Conservation (phyloP, 164 flowering plant genomes). For the Vitis riparia region DNA sequence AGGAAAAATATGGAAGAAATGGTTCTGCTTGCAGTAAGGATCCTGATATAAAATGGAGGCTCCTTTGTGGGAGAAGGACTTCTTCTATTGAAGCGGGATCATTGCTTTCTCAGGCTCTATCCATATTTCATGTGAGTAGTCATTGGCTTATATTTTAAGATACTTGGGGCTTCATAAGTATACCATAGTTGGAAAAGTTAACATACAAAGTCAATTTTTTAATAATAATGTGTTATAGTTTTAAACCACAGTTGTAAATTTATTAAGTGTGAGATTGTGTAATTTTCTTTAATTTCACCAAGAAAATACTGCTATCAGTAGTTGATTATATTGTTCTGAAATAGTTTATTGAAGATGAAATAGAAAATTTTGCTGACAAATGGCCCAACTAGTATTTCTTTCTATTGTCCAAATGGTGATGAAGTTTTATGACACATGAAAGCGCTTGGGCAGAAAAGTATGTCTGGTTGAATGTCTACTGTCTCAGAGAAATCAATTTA, state of each 20-base stretch:
- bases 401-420: neutral
- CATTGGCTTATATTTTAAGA: neutral
- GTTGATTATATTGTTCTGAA: neutral
- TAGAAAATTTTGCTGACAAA: neutral
- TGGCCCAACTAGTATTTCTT: neutral
- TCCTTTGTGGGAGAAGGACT: constrained; percentile 57
- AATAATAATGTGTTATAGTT: too few species aligned
- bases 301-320: too few species aligned
- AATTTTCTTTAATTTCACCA: neutral
- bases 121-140: constrained; percentile 77
- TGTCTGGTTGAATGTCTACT: neutral
- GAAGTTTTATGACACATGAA: too few species aligned
- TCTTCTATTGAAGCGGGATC: constrained; percentile 42
- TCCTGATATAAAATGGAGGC: constrained; percentile 75
- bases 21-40: constrained; percentile 11
- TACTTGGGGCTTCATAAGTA: neutral
- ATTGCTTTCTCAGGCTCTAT: constrained; percentile 62
- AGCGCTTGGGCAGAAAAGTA: neutral
- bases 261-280: too few species aligned
- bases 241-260: too few species aligned
- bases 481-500: neutral
- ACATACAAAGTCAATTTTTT: too few species aligned
- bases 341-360: neutral
- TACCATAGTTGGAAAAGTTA: too few species aligned
- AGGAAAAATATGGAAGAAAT: constrained; percentile 42